phyloP scores from a whole-genome alignment of 2,329 filamentous ascomycete species.

The Elsinoe ampelina region DNA sequence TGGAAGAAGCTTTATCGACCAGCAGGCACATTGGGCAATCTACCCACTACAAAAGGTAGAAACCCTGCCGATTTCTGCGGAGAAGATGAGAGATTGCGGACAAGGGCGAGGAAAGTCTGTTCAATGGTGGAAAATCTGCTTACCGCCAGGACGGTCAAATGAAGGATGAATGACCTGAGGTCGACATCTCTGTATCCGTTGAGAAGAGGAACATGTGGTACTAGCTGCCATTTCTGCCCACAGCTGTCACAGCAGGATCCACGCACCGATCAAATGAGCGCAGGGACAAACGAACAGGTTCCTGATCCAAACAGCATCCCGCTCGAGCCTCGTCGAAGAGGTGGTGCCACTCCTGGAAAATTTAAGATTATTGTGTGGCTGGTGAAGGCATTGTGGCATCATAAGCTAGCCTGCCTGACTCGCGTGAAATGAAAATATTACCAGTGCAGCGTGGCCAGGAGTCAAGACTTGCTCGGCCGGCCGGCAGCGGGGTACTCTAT shows the following conservation, averaged over 20 bases:
- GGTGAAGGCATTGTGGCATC: conserved; percentile 2
- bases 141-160: background rate
- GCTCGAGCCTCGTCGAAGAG: background rate
- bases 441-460: background rate
- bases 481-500: conserved; percentile 5
- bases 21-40: background rate
- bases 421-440: too few species aligned
- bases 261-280: background rate
- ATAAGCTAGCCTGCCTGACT: background rate
- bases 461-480: background rate
- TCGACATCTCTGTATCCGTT: background rate
- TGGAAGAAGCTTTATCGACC: conserved; percentile 7
- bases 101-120: background rate
- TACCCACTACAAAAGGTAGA: background rate
- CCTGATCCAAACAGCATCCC: background rate
- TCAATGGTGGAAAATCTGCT: conserved; percentile 11
- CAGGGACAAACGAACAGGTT: background rate
- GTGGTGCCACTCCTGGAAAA: conserved; percentile 3
- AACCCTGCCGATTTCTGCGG: conserved; percentile 1
- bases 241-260: background rate
- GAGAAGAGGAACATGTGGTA: conserved; percentile 6
- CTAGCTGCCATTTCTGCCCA: background rate
- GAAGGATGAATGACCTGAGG: background rate
- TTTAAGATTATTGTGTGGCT: background rate
- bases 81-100: background rate